Percentiles rank a stretch among this genome's conserved stretches.
Conservation (phyloP, 129 eudicot species). For the Ambrosia artemisiifolia region DNA sequence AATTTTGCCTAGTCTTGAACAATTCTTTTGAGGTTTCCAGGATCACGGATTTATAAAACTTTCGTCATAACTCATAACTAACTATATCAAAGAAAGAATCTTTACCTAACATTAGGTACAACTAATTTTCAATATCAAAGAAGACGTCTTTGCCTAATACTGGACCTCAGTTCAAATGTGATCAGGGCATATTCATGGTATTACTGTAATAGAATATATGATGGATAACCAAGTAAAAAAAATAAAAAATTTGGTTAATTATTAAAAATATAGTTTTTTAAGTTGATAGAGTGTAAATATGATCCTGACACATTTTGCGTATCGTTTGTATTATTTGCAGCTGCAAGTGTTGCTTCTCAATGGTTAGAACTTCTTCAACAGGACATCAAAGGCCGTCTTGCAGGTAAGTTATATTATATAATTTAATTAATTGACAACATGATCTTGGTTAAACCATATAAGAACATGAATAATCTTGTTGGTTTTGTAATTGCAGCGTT, state of each 20-base stretch:
- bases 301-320: neutral
- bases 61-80: neutral
- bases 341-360: conserved; percentile 86
- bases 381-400: conserved; percentile 88
- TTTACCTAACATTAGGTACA: neutral
- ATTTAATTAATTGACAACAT: neutral
- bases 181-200: neutral
- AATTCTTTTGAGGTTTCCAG: too few species aligned
- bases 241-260: neutral
- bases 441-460: neutral
- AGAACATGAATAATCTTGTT: conserved; percentile 9
- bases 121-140: neutral
- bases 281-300: neutral
- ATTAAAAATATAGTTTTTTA: neutral
- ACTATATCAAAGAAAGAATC: neutral
- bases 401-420: conserved; percentile 38
- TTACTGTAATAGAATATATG: neutral
- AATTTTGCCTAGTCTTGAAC: neutral
- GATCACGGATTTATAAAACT: neutral
- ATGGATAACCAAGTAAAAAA: neutral
- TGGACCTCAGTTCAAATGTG: too few species aligned
- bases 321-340: conserved; percentile 39
- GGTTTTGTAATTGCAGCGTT: conserved; percentile 47
- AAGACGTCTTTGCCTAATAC: neutral
- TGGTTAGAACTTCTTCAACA: conserved; percentile 91